These are phyloP conservation scores for Talaromyces sp. DNA, from an alignment of 2,329 filamentous ascomycete species.

Conservation along the genomic window DNA sequence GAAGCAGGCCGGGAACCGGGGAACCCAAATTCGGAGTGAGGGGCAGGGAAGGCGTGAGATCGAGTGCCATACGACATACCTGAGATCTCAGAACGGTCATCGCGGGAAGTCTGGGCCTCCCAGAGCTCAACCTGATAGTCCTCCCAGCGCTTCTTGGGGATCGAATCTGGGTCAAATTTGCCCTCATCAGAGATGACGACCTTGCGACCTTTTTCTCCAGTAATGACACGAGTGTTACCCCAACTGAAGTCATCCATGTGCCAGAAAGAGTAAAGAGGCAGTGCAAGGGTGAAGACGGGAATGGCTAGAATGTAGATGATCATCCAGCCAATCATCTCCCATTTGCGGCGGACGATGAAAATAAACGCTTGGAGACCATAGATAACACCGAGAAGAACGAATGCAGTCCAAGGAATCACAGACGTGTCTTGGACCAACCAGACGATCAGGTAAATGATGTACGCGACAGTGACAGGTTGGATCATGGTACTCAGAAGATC, in stretches of 20 bases:
- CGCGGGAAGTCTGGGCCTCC: constrained; percentile 85
- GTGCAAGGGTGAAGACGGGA: constrained; percentile 84
- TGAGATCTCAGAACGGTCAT: constrained; percentile 87
- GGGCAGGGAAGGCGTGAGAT: constrained; percentile 56
- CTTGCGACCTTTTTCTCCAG: constrained; percentile 89
- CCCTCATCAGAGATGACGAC: constrained; percentile 94
- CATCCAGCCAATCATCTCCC: constrained; percentile 99
- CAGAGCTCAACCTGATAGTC: constrained; percentile 98
- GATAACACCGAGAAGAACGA: constrained; percentile 89
- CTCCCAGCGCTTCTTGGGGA: constrained; percentile 98
- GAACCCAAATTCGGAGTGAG: constrained; percentile 72
- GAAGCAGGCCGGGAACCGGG: constrained; percentile 64
- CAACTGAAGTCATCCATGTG: constrained; percentile 99
- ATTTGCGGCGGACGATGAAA: constrained; percentile 94
- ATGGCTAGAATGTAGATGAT: constrained; percentile 89
- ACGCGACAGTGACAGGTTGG: constrained; percentile 86
- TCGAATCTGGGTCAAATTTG: constrained; percentile 90
- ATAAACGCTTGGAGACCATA: constrained; percentile 97
- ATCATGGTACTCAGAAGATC: constrained; percentile 90
- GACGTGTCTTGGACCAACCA: constrained; percentile 64
- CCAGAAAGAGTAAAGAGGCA: constrained; percentile 97
- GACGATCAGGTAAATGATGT: constrained; percentile 87
- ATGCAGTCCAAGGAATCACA: constrained; percentile 78
- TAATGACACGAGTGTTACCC: constrained; percentile 98
- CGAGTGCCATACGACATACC: constrained; percentile 94